Evolutionary conservation across 2,329 filamentous ascomycete genomes (phyloP).

Genomic region (Calonectria pteridis): DNA sequence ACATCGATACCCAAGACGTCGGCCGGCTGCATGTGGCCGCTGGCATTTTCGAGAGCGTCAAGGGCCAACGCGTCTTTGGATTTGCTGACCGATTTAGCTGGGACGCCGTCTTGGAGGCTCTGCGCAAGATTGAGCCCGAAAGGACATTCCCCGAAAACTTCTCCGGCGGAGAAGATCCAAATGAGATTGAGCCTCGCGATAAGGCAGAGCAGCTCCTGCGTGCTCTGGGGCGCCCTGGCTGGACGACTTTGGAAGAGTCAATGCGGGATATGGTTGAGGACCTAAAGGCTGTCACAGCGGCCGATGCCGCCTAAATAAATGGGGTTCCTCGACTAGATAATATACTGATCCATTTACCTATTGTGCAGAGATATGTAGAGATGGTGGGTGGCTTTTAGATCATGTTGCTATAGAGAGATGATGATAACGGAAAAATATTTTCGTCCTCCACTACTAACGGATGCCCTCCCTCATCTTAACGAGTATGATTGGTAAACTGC

Average conservation of each 20-base stretch:
- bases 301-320: not conserved
- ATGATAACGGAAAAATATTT: too few species aligned
- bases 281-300: not conserved
- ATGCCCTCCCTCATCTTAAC: too few species aligned
- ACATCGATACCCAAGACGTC: slow-evolving; percentile 60
- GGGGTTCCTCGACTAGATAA: not conserved
- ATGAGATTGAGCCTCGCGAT: slow-evolving; percentile 13
- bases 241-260: slow-evolving; percentile 14
- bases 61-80: slow-evolving; percentile 65
- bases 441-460: too few species aligned
- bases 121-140: slow-evolving; percentile 39
- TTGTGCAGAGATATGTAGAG: too few species aligned
- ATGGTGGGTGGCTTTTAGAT: too few species aligned
- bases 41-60: slow-evolving; percentile 58
- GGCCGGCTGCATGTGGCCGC: slow-evolving; percentile 67
- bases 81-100: slow-evolving; percentile 62
- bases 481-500: too few species aligned
- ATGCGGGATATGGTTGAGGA: not conserved
- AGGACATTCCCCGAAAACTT: slow-evolving; percentile 43
- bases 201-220: slow-evolving; percentile 11
- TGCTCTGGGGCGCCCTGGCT: slow-evolving; percentile 3
- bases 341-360: too few species aligned
- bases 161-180: slow-evolving; percentile 21
- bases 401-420: too few species aligned
- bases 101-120: slow-evolving; percentile 53